A percentile compares a stretch with the other conserved stretches of the same genome.
Conservation (phyloP, 192 early-diverging fungal genomes). For the Coemansia sp. region DNA sequence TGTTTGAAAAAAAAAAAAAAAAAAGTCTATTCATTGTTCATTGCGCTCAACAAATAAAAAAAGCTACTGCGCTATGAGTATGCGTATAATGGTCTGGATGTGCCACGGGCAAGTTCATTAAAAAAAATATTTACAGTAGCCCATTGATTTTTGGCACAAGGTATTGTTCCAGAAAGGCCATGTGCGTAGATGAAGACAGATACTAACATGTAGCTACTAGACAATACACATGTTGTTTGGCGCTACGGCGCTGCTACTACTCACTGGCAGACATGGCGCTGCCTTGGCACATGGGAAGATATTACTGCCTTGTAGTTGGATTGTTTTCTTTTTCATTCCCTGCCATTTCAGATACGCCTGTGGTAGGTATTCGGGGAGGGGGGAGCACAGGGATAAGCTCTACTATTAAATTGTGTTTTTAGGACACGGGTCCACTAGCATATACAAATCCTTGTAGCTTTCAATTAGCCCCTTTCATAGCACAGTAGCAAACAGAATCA, state of each 20-base stretch:
- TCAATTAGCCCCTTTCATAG: neutral
- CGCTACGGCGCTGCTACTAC: neutral
- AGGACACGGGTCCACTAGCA: conserved; percentile 2
- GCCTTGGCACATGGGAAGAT: neutral
- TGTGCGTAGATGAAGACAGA: neutral
- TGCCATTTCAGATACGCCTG: neutral
- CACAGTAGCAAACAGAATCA: conserved; percentile 10
- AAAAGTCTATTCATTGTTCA: neutral
- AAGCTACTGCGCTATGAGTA: neutral
- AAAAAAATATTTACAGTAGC: neutral
- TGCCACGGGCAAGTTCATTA: neutral
- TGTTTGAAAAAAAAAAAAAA: neutral
- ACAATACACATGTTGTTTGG: neutral
- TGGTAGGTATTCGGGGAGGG: neutral
- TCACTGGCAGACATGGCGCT: neutral
- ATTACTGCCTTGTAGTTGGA: neutral
- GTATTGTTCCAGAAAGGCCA: neutral
- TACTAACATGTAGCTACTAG: neutral
- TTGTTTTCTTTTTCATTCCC: neutral
- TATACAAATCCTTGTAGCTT: neutral
- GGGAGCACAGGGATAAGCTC: neutral
- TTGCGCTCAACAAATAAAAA: neutral
- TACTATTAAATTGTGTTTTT: neutral
- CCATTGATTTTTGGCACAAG: neutral
- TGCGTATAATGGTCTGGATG: neutral